Conservation (phyloP, 2,329 filamentous ascomycete species). For the Cercospora citrullina region DNA sequence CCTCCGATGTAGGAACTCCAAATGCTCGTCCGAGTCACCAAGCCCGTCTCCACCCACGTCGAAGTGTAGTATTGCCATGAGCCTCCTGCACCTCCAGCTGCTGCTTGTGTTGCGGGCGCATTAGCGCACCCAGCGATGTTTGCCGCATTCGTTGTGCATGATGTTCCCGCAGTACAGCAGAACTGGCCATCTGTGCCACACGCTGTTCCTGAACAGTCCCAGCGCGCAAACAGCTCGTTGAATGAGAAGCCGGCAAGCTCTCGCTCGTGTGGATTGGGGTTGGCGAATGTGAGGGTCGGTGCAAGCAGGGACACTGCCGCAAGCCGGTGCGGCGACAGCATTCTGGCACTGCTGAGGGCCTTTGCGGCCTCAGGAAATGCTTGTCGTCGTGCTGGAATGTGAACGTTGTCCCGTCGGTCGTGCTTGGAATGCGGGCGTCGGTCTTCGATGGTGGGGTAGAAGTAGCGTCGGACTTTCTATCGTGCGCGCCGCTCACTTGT, state of each 20-base stretch:
- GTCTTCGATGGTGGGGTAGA: slow-evolving; percentile 7
- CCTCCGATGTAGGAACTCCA: slow-evolving; percentile 50
- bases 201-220: slow-evolving; percentile 46
- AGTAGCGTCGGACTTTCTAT: background rate
- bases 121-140: slow-evolving; percentile 51
- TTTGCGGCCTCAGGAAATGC: slow-evolving; percentile 13
- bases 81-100: slow-evolving; percentile 37
- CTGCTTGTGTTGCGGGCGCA: slow-evolving; percentile 29
- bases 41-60: slow-evolving; percentile 57
- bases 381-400: slow-evolving; percentile 13
- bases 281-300: slow-evolving; percentile 29
- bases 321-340: slow-evolving; percentile 34
- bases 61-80: slow-evolving; percentile 60
- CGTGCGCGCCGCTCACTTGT: slow-evolving; percentile 5
- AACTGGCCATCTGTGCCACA: slow-evolving; percentile 56
- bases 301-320: slow-evolving; percentile 33
- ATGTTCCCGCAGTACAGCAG: slow-evolving; percentile 50
- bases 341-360: slow-evolving; percentile 16
- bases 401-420: background rate
- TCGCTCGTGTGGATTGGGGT: slow-evolving; percentile 31
- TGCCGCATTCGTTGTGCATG: slow-evolving; percentile 53
- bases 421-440: slow-evolving; percentile 3
- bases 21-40: slow-evolving; percentile 54
- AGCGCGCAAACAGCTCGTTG: slow-evolving; percentile 39
- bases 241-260: slow-evolving; percentile 36